Evolutionary conservation across 148 eudicot genomes (phyloP), one percentile per base, ranked within the genome.

Genomic region (Chenopodium formosanum): DNA sequence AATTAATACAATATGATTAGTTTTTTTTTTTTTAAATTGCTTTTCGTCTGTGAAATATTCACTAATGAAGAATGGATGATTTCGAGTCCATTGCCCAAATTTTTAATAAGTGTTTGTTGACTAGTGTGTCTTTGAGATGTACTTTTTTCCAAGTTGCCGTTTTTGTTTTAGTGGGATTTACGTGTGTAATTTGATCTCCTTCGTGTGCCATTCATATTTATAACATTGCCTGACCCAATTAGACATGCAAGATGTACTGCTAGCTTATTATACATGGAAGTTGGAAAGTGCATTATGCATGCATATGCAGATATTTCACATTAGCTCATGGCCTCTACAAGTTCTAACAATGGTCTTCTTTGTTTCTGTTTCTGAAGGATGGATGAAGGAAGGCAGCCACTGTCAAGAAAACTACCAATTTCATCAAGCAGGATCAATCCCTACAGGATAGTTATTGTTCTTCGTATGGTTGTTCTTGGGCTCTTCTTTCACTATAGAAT

Each of bases 361-460:
- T 70, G 40, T 40, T 78, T 23, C 29, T 80, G 64, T 78, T 32
- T 78, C 47, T 84, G 74, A 80, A 97, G 99, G 92, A 91, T 89
- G 97, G 99, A 97, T 85, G 98, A 94, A 90, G 99, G 99, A 65
- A 91, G 99, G 87, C 99, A 97, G 78, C 98, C 98, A 74, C 91
- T 97, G 37, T 94, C 98, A 16, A 91, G 99, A 87, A 97, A 97
- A 88, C 53, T 89, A 78, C 99, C 98, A 10, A 89, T 97, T 81
- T 84, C 97, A 70, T 94, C 99, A 70, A 97, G 99, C 97, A 97
- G 71, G 90, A 94, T 97, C 84, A 97, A 85, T 82, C 99, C 99
- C 46, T 97, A 97, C 89, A 87, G 99, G 80, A 86, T 97, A 64
- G 74, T 94, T 73, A 92, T 97, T 78, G 22, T 94, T 60, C 88